Base-by-base conservation (phyloP, 345 rosid genomes). In the Reutealis trisperma region DNA sequence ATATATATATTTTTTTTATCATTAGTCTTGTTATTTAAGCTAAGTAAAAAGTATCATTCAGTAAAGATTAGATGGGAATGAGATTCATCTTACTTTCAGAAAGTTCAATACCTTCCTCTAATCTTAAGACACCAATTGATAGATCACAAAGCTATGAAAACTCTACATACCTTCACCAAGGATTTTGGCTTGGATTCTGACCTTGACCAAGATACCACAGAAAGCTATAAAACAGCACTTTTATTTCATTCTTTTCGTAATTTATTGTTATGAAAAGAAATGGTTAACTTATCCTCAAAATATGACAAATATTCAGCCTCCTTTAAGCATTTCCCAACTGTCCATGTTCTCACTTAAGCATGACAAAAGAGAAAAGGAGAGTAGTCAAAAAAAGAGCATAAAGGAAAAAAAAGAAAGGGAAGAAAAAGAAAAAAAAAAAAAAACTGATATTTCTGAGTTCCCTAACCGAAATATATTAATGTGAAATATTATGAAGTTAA, bases 91-190 rank as follows among this genome's bases (percentile, higher is more conserved):
- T 37, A 66, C 70, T 75, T 66, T 75, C 42, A 77, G 59, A 80
- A 78, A 78, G 84, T 63, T 67, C 45, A 58, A 68, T 76, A 72
- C 84, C 81, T 72, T 75, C 76, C 87, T 69, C 60, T 67, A 62
- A 44, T 41, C 65, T 25, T 47, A 81, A 81, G 80, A 71, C 67
- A 77, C 79, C 61, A 13, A 44, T 25, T 34, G 3, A 34, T 34
- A 34, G 37, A 34, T 34, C 37, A 34, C 37, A 34, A 1, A 34
- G 37, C 37, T 0, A 34, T 34, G 37, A 34, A 34, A 34, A 34
- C 37, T 34, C 37, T 34, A 34, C 3, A 27, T 15, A 32, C 49
- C 55, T 67, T 51, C 51, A 24, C 18, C 5, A 15, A 52, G 18
- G 13, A 54, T 67, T 68, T 11, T 58, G 12, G 8, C 22, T 21